These are phyloP conservation scores for Aureobasidium namibiae DNA, from an alignment of 2,329 filamentous ascomycete genomes.

Conservation along the genomic window DNA sequence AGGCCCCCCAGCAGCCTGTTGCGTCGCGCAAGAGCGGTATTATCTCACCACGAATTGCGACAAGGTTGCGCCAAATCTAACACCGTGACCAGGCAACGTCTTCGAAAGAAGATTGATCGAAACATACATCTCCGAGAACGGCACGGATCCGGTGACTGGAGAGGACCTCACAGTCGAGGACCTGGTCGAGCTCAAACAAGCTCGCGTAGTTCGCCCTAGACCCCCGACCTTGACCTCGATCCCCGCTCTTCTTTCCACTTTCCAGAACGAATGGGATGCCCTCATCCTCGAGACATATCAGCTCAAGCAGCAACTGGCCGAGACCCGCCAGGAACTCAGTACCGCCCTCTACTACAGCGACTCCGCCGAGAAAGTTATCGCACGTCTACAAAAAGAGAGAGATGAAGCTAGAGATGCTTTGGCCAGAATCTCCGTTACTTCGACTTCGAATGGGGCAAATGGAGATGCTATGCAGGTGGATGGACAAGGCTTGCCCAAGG, in stretches of 20 bases:
- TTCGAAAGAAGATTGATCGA: constrained; percentile 95
- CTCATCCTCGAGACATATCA: constrained; percentile 87
- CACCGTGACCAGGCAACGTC: constrained; percentile 56
- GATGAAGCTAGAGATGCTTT: constrained; percentile 88
- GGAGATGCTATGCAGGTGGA: constrained; percentile 94
- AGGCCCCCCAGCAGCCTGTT: constrained; percentile 89
- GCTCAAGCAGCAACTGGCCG: constrained; percentile 76
- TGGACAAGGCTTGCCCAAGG: constrained; percentile 63
- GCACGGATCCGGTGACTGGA: constrained; percentile 82
- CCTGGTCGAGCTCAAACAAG: constrained; percentile 76
- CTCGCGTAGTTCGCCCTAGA: constrained; percentile 75
- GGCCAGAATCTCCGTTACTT: constrained; percentile 69
- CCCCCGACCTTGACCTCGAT: constrained; percentile 94
- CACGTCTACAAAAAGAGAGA: constrained; percentile 78
- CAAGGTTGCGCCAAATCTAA: constrained; percentile 15
- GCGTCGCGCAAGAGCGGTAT: constrained; percentile 88
- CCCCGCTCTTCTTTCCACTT: constrained; percentile 83
- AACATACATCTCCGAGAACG: constrained; percentile 87
- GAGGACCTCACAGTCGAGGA: constrained; percentile 78
- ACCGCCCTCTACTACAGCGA: constrained; percentile 95
- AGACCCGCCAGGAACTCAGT: constrained; percentile 87
- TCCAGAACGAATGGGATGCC: constrained; percentile 98
- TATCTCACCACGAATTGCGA: constrained; percentile 23
- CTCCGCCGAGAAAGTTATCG: constrained; percentile 91
- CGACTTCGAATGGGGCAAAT: constrained; percentile 38